Conservation (phyloP, 768 basidiomycete genomes). For the Amanita molliuscula region DNA sequence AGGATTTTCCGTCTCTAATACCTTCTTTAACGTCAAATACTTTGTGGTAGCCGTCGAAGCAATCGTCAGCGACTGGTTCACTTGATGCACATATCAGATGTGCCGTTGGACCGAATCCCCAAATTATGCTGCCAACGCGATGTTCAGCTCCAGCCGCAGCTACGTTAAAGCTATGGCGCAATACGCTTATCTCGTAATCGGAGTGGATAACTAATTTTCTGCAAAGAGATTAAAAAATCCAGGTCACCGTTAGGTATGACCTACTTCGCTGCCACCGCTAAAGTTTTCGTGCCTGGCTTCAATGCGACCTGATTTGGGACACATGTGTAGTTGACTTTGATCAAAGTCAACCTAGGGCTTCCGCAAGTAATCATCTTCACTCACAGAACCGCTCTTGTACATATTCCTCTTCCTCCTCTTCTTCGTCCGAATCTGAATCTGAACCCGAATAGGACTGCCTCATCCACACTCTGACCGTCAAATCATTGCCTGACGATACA, state of each 20-base stretch:
- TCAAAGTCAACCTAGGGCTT: neutral
- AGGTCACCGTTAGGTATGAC: neutral
- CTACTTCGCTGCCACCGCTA: slow-evolving; percentile 35
- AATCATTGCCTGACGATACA: slow-evolving; percentile 40
- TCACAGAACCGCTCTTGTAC: neutral
- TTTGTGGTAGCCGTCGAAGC: slow-evolving; percentile 33
- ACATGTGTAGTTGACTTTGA: slow-evolving; percentile 9
- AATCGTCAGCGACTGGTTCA: slow-evolving; percentile 26
- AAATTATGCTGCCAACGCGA: slow-evolving; percentile 35
- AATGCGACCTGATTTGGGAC: slow-evolving; percentile 36
- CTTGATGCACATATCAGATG: slow-evolving; percentile 45
- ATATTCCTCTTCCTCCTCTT: slow-evolving; percentile 7
- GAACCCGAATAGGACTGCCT: neutral
- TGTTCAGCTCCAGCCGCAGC: slow-evolving; percentile 14
- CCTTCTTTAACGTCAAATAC: slow-evolving; percentile 32
- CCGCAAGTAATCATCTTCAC: neutral
- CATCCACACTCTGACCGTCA: slow-evolving; percentile 31
- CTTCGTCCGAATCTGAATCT: slow-evolving; percentile 6
- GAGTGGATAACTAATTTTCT: slow-evolving; percentile 17
- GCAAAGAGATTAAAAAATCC: neutral
- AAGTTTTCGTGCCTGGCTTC: slow-evolving; percentile 25
- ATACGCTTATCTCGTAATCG: slow-evolving; percentile 7
- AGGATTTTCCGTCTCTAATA: slow-evolving; percentile 11
- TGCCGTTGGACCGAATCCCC: slow-evolving; percentile 35
- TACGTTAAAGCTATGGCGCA: slow-evolving; percentile 8